Evolutionary conservation across 352 stramenopile genomes (phyloP).

Genomic region (Pythium aquatile): DNA sequence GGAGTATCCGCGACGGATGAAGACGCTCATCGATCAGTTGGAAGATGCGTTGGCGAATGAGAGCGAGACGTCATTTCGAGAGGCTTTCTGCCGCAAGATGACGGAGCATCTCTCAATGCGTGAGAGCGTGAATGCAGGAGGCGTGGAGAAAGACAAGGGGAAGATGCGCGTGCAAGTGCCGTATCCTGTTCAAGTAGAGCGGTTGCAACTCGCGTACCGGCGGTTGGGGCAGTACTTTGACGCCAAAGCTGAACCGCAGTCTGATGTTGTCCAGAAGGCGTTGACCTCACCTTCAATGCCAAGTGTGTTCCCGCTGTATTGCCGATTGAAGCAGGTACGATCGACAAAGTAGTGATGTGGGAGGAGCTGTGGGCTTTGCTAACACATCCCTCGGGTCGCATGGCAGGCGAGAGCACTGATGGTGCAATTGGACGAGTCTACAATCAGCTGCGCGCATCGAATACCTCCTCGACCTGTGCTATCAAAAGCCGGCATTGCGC

Average conservation of each 20-base stretch:
- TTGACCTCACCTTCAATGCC: slow-evolving; percentile 34
- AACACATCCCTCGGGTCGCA: not conserved
- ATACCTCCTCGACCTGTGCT: slow-evolving; percentile 32
- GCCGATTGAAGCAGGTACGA: slow-evolving; percentile 48
- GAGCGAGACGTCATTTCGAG: slow-evolving; percentile 35
- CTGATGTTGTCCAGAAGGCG: slow-evolving; percentile 31
- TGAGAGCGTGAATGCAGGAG: not conserved
- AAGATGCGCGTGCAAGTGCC: slow-evolving; percentile 7
- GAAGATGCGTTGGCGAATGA: slow-evolving; percentile 34
- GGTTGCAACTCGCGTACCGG: slow-evolving; percentile 37
- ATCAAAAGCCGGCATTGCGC: slow-evolving; percentile 29
- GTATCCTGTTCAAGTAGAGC: slow-evolving; percentile 16
- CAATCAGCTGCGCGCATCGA: slow-evolving; percentile 29
- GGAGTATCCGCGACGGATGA: slow-evolving; percentile 51
- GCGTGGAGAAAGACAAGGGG: not conserved
- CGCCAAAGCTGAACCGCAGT: slow-evolving; percentile 29
- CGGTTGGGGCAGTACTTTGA: slow-evolving; percentile 35
- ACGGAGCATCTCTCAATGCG: slow-evolving; percentile 43
- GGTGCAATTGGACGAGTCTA: slow-evolving; percentile 36
- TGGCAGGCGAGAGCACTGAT: slow-evolving; percentile 45
- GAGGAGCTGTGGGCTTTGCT: not conserved
- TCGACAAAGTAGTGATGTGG: no score
- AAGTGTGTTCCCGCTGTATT: slow-evolving; percentile 47
- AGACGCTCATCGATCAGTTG: slow-evolving; percentile 40
- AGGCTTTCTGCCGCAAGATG: slow-evolving; percentile 52